A percentile compares a stretch with the other conserved stretches of the same genome.
These are phyloP conservation scores for Juglanconis oblonga DNA, from an alignment of 2,329 filamentous ascomycete genomes.

Conservation along the genomic window DNA sequence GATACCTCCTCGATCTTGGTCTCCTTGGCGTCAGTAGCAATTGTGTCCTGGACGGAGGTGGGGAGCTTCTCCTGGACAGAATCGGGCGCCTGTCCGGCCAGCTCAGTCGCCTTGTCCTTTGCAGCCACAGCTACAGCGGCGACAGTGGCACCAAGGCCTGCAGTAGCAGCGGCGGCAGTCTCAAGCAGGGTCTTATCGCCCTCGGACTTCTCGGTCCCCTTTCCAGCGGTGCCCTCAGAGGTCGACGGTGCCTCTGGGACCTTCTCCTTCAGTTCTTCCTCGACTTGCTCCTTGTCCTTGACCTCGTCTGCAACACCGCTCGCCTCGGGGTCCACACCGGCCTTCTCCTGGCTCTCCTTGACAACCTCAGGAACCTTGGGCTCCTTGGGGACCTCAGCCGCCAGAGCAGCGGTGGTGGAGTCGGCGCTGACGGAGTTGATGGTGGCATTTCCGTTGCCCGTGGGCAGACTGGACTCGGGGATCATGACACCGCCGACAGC, in stretches of 20 bases:
- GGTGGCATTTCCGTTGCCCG: constrained; percentile 43
- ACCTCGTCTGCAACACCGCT: constrained; percentile 64
- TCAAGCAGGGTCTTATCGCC: constrained; percentile 38
- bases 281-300: constrained; percentile 66
- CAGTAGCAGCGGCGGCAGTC: constrained; percentile 33
- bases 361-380: constrained; percentile 60
- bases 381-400: constrained; percentile 63
- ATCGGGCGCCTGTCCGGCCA: constrained; percentile 49
- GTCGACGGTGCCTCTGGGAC: constrained; percentile 59
- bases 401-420: constrained; percentile 67
- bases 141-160: constrained; percentile 31
- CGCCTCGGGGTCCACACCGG: constrained; percentile 63
- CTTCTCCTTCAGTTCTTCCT: constrained; percentile 67
- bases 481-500: constrained; percentile 63
- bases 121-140: constrained; percentile 22
- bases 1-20: constrained; percentile 42
- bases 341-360: constrained; percentile 68
- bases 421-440: constrained; percentile 52
- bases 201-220: constrained; percentile 53
- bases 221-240: constrained; percentile 52
- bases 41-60: constrained; percentile 46
- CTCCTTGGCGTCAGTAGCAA: constrained; percentile 38
- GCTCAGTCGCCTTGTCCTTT: constrained; percentile 35
- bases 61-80: constrained; percentile 51
- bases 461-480: constrained; percentile 78